Evolutionary conservation across 1,284 basidiomycete genomes (phyloP), one percentile per base, ranked within the genome.

Genomic region (Austropuccinia psidii): DNA sequence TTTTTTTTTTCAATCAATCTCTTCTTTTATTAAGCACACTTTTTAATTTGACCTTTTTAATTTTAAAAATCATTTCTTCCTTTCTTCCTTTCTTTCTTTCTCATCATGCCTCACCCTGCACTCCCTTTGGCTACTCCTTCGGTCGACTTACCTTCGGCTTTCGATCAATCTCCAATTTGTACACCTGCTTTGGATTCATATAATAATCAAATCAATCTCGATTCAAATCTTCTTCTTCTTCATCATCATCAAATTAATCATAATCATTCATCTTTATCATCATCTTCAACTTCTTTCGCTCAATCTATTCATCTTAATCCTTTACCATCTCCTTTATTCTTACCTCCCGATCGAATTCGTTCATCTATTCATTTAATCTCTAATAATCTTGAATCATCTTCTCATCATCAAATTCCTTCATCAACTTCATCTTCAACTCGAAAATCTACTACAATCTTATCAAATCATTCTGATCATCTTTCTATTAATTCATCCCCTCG

Each of bases 81-180:
- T 61, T 61, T 17, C 58, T n/a, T 35, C n/a, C 39, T 37, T 41
- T 58, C 62, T 13, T 47, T 39, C 27, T 43, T 49, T 8, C 15
- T 21, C 31, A 9, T 11, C 43, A 65, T 65, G 65, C 65, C 65
- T 39, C 65, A 68, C 43, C 39, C 29, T 39, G 65, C 65, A 27
- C 15, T 43, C 8, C 65, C 65, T 7, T 52, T 68, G 47, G 65
- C 65, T 33, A 57, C 65, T 21, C 65, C 50, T 37, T 57, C 52
- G 27, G 21, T 68, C 33, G 50, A 68, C 37, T 27, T 57, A 19
- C 50, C 65, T 17, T 68, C 65, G 8, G 33, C 50, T 21, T 68
- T 68, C 37, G 65, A 68, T 52, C 15, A 19, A 49, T 50, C 65
- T 55, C 65, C 65, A 33, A 31, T 68, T 2, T 66, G 21, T 41